These are phyloP conservation scores for Poa pratensis DNA, from an alignment of 176 grass and related monocot genomes.

Conservation along the genomic window DNA sequence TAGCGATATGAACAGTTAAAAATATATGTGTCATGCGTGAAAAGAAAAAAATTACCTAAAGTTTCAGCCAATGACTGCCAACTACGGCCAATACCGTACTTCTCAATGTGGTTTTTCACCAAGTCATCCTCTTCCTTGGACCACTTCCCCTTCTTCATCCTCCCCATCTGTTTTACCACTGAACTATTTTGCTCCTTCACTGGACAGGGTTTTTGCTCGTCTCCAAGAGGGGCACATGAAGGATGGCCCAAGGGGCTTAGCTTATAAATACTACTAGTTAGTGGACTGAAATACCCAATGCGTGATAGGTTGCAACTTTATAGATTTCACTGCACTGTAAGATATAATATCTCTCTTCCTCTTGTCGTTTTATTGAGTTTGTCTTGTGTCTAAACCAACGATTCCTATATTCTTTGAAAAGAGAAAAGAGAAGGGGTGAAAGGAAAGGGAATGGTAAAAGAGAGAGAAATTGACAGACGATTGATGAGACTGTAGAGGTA, in stretches of 20 bases:
- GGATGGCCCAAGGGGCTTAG: background rate
- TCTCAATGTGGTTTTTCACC: conserved; percentile 45
- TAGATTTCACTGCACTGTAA: conserved; percentile 24
- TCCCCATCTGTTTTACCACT: background rate
- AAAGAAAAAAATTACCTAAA: conserved; percentile 41
- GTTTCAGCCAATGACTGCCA: conserved; percentile 56
- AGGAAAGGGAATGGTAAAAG: conserved; percentile 10
- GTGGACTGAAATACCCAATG: conserved; percentile 40
- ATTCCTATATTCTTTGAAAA: conserved; percentile 47
- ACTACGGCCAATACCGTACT: conserved; percentile 49
- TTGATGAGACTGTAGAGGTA: conserved; percentile 27
- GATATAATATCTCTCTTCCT: conserved; percentile 27
- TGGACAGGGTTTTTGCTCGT: conserved; percentile 25
- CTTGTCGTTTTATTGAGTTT: conserved; percentile 47
- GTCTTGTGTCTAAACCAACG: conserved; percentile 50
- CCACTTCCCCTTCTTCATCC: conserved; percentile 57
- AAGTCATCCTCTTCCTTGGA: conserved; percentile 49
- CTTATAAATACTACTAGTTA: conserved; percentile 32
- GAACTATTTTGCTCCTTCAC: conserved; percentile 17
- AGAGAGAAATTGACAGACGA: background rate
- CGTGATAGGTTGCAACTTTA: conserved; percentile 26
- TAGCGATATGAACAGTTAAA: background rate
- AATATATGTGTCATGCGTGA: background rate
- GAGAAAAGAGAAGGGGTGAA: background rate
- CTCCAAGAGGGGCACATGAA: conserved; percentile 43